A percentile compares a stretch with the other conserved stretches of the same genome.
Evolutionary conservation across 352 stramenopile species (phyloP).

Genomic region (Pythium rishiriense): DNA sequence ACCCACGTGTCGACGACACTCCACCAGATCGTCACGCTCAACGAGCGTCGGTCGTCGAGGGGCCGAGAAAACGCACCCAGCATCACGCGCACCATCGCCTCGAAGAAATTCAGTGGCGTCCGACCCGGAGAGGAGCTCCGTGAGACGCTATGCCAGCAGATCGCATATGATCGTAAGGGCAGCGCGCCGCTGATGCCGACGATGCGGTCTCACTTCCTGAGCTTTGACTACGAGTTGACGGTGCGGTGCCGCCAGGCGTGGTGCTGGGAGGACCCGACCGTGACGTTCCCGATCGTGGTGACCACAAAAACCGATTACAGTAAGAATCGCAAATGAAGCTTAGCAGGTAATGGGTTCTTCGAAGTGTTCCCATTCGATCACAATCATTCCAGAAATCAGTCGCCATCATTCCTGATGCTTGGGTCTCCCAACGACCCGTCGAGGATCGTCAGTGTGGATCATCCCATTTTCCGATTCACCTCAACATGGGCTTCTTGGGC

Average conservation of each 20-base stretch:
- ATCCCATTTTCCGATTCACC: too few relatives aligned
- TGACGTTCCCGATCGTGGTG: slow-evolving; percentile 6
- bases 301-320: slow-evolving; percentile 10
- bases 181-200: slow-evolving; percentile 6
- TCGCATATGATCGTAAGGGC: neutral
- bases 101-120: neutral
- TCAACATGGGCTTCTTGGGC: slow-evolving; percentile 2
- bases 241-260: slow-evolving; percentile 10
- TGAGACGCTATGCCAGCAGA: slow-evolving; percentile 2
- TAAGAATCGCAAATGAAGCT: too few relatives aligned
- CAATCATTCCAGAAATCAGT: too few relatives aligned
- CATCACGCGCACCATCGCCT: neutral
- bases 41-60: neutral
- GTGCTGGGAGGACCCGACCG: slow-evolving; percentile 12
- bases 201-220: slow-evolving; percentile 11
- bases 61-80: neutral
- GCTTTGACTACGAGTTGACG: slow-evolving; percentile 6
- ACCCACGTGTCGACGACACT: slow-evolving; percentile 1
- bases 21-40: slow-evolving; percentile 9
- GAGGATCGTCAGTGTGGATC: too few relatives aligned
- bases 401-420: too few relatives aligned
- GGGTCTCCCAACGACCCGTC: too few relatives aligned
- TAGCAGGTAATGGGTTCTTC: neutral
- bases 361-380: too few relatives aligned
- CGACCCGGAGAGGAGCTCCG: neutral